Evolutionary conservation across 208 protist genomes (phyloP).

Genomic region (Acanthamoeba triangularis): DNA sequence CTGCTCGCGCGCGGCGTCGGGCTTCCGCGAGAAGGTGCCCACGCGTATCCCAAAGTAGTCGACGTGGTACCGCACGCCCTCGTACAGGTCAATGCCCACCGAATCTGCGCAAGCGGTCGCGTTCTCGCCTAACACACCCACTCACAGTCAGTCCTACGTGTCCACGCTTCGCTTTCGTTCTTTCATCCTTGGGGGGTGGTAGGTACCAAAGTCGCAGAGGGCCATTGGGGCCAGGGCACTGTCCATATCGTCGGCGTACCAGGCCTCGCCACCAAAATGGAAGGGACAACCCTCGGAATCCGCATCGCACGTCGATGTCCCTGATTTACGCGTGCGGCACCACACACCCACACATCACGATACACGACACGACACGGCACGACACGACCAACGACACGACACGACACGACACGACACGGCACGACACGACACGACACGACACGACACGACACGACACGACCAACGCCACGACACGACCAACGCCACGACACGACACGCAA

Average conservation of each 20-base stretch:
- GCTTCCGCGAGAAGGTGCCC: neutral
- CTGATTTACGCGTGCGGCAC: too few relatives aligned
- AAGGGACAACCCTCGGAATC: neutral
- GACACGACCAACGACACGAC: too few relatives aligned
- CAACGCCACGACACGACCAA: neutral
- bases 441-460: too few relatives aligned
- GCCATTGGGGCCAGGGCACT: neutral
- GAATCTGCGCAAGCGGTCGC: neutral
- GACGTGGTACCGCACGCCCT: neutral
- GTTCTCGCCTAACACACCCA: neutral
- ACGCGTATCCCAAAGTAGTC: neutral
- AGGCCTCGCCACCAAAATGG: neutral
- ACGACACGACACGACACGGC: too few relatives aligned
- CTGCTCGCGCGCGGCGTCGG: neutral
- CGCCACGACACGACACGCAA: neutral
- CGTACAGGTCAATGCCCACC: neutral
- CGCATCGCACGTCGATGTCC: neutral
- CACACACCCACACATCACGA: too few relatives aligned
- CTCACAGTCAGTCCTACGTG: neutral
- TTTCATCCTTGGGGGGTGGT: neutral
- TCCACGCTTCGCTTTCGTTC: neutral
- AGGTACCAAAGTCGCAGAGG: neutral
- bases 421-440: too few relatives aligned
- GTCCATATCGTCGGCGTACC: neutral
- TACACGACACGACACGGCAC: too few relatives aligned